These are phyloP conservation scores for Boletus rex-veris DNA, from an alignment of 768 basidiomycete species.

Conservation along the genomic window DNA sequence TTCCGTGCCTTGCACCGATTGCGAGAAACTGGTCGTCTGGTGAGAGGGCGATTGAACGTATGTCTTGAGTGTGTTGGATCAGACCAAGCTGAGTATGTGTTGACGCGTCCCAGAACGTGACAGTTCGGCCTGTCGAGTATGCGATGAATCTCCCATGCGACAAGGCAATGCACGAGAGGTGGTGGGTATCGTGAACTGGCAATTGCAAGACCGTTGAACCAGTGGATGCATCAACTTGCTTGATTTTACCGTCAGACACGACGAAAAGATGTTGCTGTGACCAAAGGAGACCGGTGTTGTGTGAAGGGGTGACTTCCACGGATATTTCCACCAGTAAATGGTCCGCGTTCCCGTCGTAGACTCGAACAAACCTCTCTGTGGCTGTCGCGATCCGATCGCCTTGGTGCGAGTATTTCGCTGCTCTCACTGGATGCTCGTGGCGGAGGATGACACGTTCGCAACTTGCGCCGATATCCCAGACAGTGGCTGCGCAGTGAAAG, in stretches of 20 bases:
- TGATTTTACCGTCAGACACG: neutral
- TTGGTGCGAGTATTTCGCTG: neutral
- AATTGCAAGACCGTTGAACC: neutral
- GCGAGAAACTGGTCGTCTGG: neutral
- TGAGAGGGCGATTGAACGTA: conserved; percentile 1
- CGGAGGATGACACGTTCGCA: neutral
- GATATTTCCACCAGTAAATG: neutral
- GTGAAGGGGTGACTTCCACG: neutral
- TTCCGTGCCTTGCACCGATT: neutral
- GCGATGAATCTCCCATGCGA: neutral
- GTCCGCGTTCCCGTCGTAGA: neutral
- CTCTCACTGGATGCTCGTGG: neutral
- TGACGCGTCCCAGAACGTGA: conserved; percentile 1
- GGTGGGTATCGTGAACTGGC: neutral
- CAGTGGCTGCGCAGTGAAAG: neutral
- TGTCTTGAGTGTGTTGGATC: neutral
- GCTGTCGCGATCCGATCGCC: neutral
- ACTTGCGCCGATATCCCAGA: neutral
- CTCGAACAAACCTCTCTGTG: neutral
- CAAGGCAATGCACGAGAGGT: neutral
- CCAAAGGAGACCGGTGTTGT: no score
- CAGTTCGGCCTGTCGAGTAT: neutral
- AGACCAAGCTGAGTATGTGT: neutral
- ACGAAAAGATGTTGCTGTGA: no score
- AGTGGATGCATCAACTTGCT: neutral